phyloP scores from a whole-genome alignment of 768 basidiomycete genomes.

The Amyloporia xantha region DNA sequence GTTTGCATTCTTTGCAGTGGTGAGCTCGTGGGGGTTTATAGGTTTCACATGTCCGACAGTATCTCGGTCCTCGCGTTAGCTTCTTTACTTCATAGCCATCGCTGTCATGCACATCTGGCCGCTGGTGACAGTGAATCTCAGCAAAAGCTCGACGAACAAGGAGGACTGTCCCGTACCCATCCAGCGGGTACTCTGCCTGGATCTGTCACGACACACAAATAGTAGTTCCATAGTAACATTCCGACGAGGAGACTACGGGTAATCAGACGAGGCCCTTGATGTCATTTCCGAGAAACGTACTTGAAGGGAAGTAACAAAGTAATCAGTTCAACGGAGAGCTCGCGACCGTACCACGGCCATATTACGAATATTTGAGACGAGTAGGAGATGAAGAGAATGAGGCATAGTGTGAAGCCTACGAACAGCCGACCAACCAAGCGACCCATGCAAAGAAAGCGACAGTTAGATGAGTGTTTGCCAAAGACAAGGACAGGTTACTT shows the following conservation, averaged over 20 bases:
- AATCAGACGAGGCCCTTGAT: background rate
- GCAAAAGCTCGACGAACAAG: background rate
- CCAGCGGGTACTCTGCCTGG: slow-evolving; percentile 75
- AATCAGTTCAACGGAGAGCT: slow-evolving; percentile 66
- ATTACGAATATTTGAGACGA: slow-evolving; percentile 86
- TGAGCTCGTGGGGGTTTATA: slow-evolving; percentile 89
- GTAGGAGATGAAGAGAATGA: slow-evolving; percentile 85
- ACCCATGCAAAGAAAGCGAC: slow-evolving; percentile 26
- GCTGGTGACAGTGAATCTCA: slow-evolving; percentile 34
- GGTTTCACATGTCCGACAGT: slow-evolving; percentile 77
- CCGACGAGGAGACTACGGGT: slow-evolving; percentile 58
- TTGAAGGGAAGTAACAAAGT: slow-evolving; percentile 85
- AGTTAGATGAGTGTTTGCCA: too few species aligned
- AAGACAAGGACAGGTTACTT: too few species aligned
- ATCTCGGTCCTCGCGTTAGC: slow-evolving; percentile 73
- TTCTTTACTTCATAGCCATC: slow-evolving; percentile 90
- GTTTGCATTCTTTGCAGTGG: slow-evolving; percentile 86
- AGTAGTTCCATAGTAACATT: slow-evolving; percentile 86
- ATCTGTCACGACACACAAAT: slow-evolving; percentile 71
- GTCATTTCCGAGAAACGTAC: slow-evolving; percentile 37
- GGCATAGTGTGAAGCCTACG: slow-evolving; percentile 60
- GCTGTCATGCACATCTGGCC: slow-evolving; percentile 57
- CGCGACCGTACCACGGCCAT: slow-evolving; percentile 88
- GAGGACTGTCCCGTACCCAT: slow-evolving; percentile 51
- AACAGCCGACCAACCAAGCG: slow-evolving; percentile 51